Conservation (phyloP, 2,329 filamentous ascomycete genomes). For the Xylariaceae sp. region DNA sequence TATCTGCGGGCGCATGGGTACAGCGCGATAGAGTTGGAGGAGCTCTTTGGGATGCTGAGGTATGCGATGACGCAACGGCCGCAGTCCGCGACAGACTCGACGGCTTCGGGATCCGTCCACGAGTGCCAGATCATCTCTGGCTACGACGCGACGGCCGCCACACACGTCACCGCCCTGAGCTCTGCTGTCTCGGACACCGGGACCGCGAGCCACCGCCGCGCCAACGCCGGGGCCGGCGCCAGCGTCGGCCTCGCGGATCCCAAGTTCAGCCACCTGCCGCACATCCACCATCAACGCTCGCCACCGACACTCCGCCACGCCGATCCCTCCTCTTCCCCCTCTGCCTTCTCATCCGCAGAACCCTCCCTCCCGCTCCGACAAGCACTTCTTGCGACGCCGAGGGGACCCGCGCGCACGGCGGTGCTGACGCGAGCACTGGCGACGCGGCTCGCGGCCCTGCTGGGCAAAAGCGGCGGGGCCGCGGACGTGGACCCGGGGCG, state of each 20-base stretch:
- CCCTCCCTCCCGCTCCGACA: not conserved
- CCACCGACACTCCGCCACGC: not conserved
- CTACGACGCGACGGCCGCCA: slow-evolving; percentile 3
- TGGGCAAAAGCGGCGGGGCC: slow-evolving; percentile 31
- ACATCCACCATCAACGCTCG: slow-evolving; percentile 2
- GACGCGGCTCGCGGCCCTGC: not conserved
- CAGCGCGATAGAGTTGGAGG: slow-evolving; percentile 2
- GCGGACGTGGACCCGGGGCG: slow-evolving; percentile 12
- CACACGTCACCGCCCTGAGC: slow-evolving; percentile 1
- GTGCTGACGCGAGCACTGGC: not conserved
- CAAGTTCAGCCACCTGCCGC: slow-evolving; percentile 4
- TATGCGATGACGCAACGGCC: not conserved
- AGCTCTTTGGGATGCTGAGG: slow-evolving; percentile 3
- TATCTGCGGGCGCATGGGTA: slow-evolving; percentile 3
- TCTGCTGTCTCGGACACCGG: not conserved
- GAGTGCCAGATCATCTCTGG: slow-evolving; percentile 5
- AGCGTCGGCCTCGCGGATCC: slow-evolving; percentile 1
- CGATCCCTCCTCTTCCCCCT: not conserved
- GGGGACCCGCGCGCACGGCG: not conserved
- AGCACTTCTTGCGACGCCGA: not conserved
- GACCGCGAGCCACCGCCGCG: no score
- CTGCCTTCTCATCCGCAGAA: not conserved
- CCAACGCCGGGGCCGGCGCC: not conserved
- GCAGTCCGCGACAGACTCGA: not conserved
- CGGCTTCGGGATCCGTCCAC: not conserved